Conservation (phyloP, 257 asterid genomes). For the Petrea volubilis region DNA sequence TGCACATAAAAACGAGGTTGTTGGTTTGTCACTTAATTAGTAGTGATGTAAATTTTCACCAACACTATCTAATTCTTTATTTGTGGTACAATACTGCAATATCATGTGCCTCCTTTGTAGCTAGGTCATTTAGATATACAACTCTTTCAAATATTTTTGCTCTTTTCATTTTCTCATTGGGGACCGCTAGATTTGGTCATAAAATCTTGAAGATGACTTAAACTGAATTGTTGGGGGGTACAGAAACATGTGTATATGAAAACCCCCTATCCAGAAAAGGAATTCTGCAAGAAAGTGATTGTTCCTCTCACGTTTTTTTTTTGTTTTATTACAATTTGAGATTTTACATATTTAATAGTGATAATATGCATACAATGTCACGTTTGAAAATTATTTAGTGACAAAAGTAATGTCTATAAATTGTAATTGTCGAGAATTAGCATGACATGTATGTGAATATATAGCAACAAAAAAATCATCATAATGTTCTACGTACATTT, state of each 20-base stretch:
- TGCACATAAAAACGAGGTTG: not conserved
- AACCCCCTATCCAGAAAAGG: constrained; percentile 11
- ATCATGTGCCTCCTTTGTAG: not conserved
- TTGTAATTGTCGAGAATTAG: too few relatives aligned
- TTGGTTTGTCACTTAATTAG: not conserved
- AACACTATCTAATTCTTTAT: not conserved
- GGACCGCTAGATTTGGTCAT: constrained; percentile 21
- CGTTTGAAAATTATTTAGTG: too few relatives aligned
- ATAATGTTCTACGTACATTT: too few relatives aligned
- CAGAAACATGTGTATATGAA: not conserved
- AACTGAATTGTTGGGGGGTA: not conserved
- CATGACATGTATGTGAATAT: too few relatives aligned
- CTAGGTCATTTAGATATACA: not conserved
- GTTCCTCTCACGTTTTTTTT: not conserved
- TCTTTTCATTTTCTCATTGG: not conserved
- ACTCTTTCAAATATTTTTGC: not conserved
- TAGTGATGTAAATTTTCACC: not conserved
- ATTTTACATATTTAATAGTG: too few relatives aligned
- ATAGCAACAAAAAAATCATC: too few relatives aligned
- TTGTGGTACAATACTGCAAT: not conserved
- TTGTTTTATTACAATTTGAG: too few relatives aligned
- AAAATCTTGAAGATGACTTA: too few relatives aligned
- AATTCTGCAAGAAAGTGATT: constrained; percentile 15
- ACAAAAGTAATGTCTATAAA: too few relatives aligned
- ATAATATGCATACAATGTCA: too few relatives aligned